A percentile compares a stretch with the other conserved stretches of the same genome.
Evolutionary conservation across 2,329 filamentous ascomycete genomes (phyloP).

Genomic region (Sporothrix brasiliensis): DNA sequence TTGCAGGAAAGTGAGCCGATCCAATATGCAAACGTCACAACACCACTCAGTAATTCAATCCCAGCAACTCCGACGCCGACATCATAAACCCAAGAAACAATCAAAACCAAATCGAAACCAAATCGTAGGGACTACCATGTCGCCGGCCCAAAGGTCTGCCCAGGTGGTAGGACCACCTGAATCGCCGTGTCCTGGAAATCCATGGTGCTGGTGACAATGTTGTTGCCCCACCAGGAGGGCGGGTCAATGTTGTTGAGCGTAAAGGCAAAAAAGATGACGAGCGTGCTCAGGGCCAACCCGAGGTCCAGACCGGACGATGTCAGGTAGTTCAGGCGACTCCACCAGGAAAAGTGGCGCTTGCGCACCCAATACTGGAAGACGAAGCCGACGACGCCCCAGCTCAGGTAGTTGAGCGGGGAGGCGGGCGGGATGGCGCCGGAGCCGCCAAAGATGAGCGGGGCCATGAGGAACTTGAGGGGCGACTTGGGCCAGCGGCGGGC

Average conservation of each 20-base stretch:
- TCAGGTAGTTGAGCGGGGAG: conserved; percentile 72
- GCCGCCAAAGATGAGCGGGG: conserved; percentile 65
- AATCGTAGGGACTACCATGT: conserved; percentile 48
- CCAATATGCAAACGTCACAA: background rate
- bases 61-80: conserved; percentile 11
- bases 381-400: conserved; percentile 72
- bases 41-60: too few relatives aligned
- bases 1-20: background rate
- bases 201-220: conserved; percentile 61
- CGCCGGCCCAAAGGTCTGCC: conserved; percentile 64
- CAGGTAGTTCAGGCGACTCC: conserved; percentile 73
- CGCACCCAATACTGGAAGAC: conserved; percentile 71
- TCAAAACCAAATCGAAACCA: background rate
- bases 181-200: conserved; percentile 63
- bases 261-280: conserved; percentile 71
- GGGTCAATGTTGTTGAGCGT: conserved; percentile 64
- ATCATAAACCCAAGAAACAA: background rate
- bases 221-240: conserved; percentile 72
- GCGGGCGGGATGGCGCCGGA: conserved; percentile 64
- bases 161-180: conserved; percentile 55
- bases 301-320: conserved; percentile 71
- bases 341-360: conserved; percentile 67
- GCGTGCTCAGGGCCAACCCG: conserved; percentile 66
- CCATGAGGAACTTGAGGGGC: conserved; percentile 57
- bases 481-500: conserved; percentile 57